phyloP scores from a whole-genome alignment of 352 stramenopile species.

The Pythium vanterpoolii region DNA sequence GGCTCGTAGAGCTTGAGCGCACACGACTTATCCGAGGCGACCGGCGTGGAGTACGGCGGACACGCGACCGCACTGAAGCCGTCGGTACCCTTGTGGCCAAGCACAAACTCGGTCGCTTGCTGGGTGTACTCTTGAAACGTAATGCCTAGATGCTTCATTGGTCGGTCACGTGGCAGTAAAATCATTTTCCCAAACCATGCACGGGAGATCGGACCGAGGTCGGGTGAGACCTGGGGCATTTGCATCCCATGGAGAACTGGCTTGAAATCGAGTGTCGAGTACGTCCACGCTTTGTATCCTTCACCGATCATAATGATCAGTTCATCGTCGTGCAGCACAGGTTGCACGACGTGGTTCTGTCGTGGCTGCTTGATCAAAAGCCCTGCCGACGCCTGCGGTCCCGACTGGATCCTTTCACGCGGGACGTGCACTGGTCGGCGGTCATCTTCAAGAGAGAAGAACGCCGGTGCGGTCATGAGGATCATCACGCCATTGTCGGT shows the following conservation, averaged over 20 bases:
- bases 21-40: conserved; percentile 24
- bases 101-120: conserved; percentile 14
- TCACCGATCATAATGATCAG: conserved; percentile 31
- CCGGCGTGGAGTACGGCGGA: conserved; percentile 12
- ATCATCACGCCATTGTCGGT: conserved; percentile 32
- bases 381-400: conserved; percentile 14
- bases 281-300: conserved; percentile 22
- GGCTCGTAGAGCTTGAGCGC: conserved; percentile 19
- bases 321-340: conserved; percentile 21
- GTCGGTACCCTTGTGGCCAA: conserved; percentile 6
- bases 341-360: conserved; percentile 20
- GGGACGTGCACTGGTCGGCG: background rate
- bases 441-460: conserved; percentile 11
- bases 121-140: conserved; percentile 26
- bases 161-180: conserved; percentile 14
- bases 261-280: conserved; percentile 19
- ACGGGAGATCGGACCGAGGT: conserved; percentile 7
- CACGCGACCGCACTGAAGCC: conserved; percentile 22
- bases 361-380: conserved; percentile 20
- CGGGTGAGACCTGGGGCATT: conserved; percentile 22
- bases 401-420: conserved; percentile 11
- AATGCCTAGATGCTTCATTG: conserved; percentile 19
- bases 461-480: conserved; percentile 26
- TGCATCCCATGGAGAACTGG: conserved; percentile 28
- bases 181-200: conserved; percentile 27